Percentiles rank a stretch among this genome's conserved stretches.
phyloP scores from a whole-genome alignment of 352 stramenopile species.

The Pythium myriotylum region DNA sequence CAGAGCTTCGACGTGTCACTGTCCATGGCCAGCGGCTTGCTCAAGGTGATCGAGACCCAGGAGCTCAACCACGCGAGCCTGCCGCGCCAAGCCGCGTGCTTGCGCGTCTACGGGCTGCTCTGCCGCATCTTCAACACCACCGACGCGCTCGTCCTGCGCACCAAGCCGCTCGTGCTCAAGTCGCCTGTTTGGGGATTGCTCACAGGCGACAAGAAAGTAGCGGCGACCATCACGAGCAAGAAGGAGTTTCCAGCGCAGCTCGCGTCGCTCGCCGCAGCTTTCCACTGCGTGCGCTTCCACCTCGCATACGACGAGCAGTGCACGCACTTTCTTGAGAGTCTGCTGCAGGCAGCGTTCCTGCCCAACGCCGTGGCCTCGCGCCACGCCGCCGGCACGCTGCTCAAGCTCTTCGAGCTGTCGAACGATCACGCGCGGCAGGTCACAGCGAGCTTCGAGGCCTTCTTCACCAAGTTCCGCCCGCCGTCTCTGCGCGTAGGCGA shows the following conservation, averaged over 20 bases:
- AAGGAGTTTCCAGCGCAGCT: conserved; percentile 61
- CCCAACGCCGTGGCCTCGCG: conserved; percentile 48
- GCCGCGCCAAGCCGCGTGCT: conserved; percentile 48
- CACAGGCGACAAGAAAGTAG: conserved; percentile 53
- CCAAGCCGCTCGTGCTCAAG: conserved; percentile 50
- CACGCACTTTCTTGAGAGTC: conserved; percentile 43
- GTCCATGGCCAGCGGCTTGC: conserved; percentile 43
- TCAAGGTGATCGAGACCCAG: conserved; percentile 51
- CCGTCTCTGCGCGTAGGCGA: conserved; percentile 56
- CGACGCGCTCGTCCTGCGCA: conserved; percentile 45
- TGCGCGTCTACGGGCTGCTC: conserved; percentile 67
- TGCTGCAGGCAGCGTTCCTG: conserved; percentile 60
- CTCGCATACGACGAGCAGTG: conserved; percentile 31
- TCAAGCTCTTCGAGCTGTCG: conserved; percentile 51
- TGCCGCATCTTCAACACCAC: conserved; percentile 50
- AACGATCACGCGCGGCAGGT: conserved; percentile 42
- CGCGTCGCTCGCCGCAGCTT: conserved; percentile 46
- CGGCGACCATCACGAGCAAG: conserved; percentile 37
- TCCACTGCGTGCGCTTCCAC: conserved; percentile 67
- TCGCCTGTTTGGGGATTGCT: conserved; percentile 51
- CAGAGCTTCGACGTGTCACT: conserved; percentile 54
- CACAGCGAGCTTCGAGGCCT: conserved; percentile 50
- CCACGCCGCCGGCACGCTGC: conserved; percentile 59
- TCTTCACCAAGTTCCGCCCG: conserved; percentile 50
- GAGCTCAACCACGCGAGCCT: conserved; percentile 53